Evolutionary conservation across 805 yeast species (phyloP), one percentile per base, ranked within the genome.

Genomic region (Metschnikowia lochheadii): DNA sequence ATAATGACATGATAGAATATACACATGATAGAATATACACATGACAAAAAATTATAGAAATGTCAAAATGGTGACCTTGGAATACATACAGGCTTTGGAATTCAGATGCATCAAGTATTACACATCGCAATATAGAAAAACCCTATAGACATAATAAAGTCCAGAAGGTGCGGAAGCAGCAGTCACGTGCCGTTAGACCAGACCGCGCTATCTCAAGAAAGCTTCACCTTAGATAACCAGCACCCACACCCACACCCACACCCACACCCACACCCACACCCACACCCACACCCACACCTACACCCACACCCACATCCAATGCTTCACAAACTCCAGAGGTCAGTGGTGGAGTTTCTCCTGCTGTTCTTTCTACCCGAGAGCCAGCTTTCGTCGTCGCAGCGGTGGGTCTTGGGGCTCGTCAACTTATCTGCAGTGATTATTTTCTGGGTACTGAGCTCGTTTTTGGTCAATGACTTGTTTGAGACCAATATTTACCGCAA

Each of bases 391-490:
- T 51, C 66, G 13, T 46, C 62, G 11, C 77, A 72, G 54, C 65
- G 78, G 54, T 90, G 97, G 97, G 73, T 84, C 0, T 60, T 88
- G 18, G 98, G 98, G 2, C 77, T 92, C 20, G 57, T 84, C 20
- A 80, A 88, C 68, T 76, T 91, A 21, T 75, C 81, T 1, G 73
- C 86, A 40, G 98, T 91, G 41, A 89, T 92, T 26, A 65, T 87
- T 1, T 78, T 89, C 21, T 92, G 99, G 99, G 97, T 94, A 10
- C 70, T 86, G 35, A 89, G 96, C 3, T 88, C 96, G 3, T 92
- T 90, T 58, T 66, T 92, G 43, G 85, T 94, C 35, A 90, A 88
- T 66, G 84, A 82, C 40, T 72, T 89, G 38, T 86, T 89, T 58
- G 89, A 84, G 57, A 77, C 79, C 43, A 80, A 78, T 51, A 70